phyloP scores from a whole-genome alignment of 2,329 filamentous ascomycete species.

The Cylindrodendrum hubeiense region DNA sequence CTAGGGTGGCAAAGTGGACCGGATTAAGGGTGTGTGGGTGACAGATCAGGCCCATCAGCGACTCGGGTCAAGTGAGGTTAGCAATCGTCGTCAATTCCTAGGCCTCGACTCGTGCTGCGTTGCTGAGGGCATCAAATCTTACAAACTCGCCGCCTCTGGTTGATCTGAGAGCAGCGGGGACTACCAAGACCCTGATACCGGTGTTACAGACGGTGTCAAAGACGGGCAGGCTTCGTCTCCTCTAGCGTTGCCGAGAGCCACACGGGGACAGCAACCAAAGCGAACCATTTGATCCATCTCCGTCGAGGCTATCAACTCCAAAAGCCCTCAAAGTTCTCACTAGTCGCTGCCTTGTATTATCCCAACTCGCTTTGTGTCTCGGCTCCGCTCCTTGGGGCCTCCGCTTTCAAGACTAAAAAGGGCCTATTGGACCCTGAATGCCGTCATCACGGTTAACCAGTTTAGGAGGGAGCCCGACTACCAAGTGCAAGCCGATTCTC shows the following conservation, averaged over 20 bases:
- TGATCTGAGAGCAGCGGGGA: too few species aligned
- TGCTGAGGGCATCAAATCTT: not conserved
- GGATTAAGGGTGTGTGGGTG: not conserved
- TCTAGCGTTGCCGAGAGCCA: too few species aligned
- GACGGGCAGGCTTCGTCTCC: too few species aligned
- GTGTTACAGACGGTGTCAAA: too few species aligned
- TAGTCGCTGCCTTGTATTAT: not conserved
- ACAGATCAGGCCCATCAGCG: not conserved
- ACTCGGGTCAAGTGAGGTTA: not conserved
- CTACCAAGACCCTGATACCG: too few species aligned
- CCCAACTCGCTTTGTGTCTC: not conserved
- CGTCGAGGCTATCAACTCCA: not conserved
- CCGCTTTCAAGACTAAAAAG: not conserved
- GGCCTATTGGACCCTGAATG: slow-evolving; percentile 5
- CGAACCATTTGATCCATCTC: too few species aligned
- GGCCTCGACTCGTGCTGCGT: not conserved
- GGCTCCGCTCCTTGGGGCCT: not conserved
- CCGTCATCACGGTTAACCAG: slow-evolving; percentile 2
- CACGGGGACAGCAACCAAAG: too few species aligned
- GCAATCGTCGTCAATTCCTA: not conserved
- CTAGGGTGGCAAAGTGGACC: not conserved
- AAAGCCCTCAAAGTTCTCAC: not conserved
- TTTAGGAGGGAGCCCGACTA: not conserved
- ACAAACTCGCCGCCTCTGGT: too few species aligned
- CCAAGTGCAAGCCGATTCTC: not conserved